A percentile compares a stretch with the other conserved stretches of the same genome.
Evolutionary conservation across 108 stramenopile genomes (phyloP).

Genomic region (Stephanodiscus minutulus): DNA sequence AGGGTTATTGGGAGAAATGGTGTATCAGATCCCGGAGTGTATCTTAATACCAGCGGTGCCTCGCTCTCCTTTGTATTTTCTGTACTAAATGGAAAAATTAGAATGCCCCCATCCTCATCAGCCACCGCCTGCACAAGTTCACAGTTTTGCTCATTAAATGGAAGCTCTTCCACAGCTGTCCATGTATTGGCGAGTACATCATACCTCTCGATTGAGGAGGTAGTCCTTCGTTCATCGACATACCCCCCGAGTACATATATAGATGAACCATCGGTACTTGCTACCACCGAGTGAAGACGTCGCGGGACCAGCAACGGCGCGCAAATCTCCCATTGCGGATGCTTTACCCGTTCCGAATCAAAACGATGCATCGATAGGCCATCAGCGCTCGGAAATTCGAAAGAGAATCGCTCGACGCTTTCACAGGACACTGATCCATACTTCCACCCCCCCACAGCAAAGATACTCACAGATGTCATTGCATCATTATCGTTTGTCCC

Average conservation of each 20-base stretch:
- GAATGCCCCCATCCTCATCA: constrained; percentile 20
- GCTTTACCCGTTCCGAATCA: not conserved
- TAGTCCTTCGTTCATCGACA: constrained; percentile 26
- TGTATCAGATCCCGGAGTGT: constrained; percentile 15
- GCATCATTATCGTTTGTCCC: not conserved
- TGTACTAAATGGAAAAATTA: constrained; percentile 30
- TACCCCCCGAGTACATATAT: constrained; percentile 40
- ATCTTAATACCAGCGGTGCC: constrained; percentile 21
- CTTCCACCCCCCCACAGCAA: constrained; percentile 39
- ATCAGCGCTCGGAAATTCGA: constrained; percentile 3
- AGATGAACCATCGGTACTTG: constrained; percentile 27
- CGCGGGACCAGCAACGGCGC: constrained; percentile 25
- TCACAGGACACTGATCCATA: constrained; percentile 33
- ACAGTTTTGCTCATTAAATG: constrained; percentile 14
- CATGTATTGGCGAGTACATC: constrained; percentile 20
- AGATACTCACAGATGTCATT: constrained; percentile 11
- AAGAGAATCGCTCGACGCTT: constrained; percentile 24
- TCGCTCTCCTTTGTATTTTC: not conserved
- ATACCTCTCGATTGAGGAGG: constrained; percentile 33
- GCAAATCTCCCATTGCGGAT: constrained; percentile 31
- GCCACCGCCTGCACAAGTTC: constrained; percentile 33
- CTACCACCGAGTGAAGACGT: constrained; percentile 37
- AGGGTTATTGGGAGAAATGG: constrained; percentile 23
- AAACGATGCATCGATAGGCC: not conserved
- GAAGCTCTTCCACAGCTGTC: constrained; percentile 21